Base-by-base conservation (phyloP, 371 early-diverging fungal species). In the Saksenaea oblongispora region DNA sequence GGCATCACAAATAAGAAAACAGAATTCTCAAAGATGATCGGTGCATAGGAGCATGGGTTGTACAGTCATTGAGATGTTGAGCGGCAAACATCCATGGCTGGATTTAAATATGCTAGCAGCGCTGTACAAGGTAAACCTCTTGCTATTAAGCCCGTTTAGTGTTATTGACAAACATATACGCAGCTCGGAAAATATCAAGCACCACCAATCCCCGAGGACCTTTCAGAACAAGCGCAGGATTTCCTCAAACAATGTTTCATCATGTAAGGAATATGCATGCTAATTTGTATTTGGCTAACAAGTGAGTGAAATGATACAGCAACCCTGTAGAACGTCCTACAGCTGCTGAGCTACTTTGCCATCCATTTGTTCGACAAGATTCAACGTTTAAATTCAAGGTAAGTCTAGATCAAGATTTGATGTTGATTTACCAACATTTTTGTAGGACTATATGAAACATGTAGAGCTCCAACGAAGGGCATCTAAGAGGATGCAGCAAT, bases 41-140 rank as follows among this genome's bases (percentile, higher is more conserved):
- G 0, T 37, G 14, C 24, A 24, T 44, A 63, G 62, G 80, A 81
- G 82, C 73, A 79, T 98, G 31, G 98, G 97, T 8, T 98, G 98
- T 73, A 86, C 97, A n/a, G 90, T 95, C 0, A 89, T 96, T 34
- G 98, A 98, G 82, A 98, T 98, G 98, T 81, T 95, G 65, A 95
- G 95, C 0, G 95, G 93, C 8, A 78, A 82, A 4, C 96, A 96
- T 70, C 98, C 98, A 18, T 98, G 95, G 91, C 84, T 92, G 18
- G 87, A 91, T 31, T 78, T 92, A 24, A 89, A 90, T 57, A 93
- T 94, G 76, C 84, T 93, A 68, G 92, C 95, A 69, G 95, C 96
- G 5, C 83, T 96, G 61, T 95, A 91, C 72, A 86, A 84, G 65
- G 83, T 85, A 64, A 70, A 70, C 10, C 51, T 37, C 27, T 53